Base-by-base conservation (phyloP, 805 yeast species). In the Diddensiella santjacobensis region DNA sequence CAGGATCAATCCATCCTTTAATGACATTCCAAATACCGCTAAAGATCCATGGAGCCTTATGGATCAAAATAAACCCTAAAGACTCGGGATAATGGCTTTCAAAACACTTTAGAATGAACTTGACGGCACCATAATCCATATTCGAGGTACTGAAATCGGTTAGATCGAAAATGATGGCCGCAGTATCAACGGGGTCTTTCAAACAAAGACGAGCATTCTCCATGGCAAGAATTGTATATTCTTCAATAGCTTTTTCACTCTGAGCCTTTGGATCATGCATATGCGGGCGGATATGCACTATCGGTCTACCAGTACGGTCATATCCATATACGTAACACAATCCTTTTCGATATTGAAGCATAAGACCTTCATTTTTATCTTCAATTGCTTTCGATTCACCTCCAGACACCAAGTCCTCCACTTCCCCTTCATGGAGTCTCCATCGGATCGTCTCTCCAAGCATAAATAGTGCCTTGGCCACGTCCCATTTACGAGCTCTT, bases 31-130 rank as follows among this genome's bases (percentile, higher is more conserved):
- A 93, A 51, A 91, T 87, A 20, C 96, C 91, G 44, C 86, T 80
- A 71, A 93, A 93, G 47, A 93, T 80, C 98, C 97, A 89, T 22
- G 99, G 99, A 0, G 99, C 97, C 59, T 86, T 85, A 70, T 88
- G 96, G 52, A 93, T 84, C 56, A 88, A 77, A 45, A 93, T 71
- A 48, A 78, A 79, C 15, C 96, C 96, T 51, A 93, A 75, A 36
- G 87, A 83, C 68, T 93, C 99, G 1, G 99, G 99, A 65, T 91
- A 93, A 64, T 91, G 96, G 0, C 96, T 95, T 72, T 93, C 98
- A 66, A 93, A 89, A 52, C 90, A 84, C 47, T 81, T 78, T 52
- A 90, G 83, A 69, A 93, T 78, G 67, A 87, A 91, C 69, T 90
- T 90, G 51, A 93, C 95, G 3, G 96, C 88, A 2, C 79, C 74